phyloP scores from a whole-genome alignment of 805 yeast genomes.

The Metschnikowia colocasiae region DNA sequence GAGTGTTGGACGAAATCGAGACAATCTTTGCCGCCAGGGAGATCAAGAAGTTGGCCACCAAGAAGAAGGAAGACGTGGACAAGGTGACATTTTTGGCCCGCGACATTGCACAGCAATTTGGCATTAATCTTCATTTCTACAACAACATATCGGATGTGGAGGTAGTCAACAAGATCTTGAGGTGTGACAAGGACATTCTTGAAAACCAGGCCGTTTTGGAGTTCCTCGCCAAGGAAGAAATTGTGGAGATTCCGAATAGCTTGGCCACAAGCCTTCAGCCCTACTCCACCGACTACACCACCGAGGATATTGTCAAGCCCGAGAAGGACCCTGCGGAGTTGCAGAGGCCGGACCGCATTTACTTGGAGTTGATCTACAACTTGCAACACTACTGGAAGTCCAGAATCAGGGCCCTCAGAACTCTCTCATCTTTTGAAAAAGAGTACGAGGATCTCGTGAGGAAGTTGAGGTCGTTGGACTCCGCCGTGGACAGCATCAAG shows the following conservation, averaged over 20 bases:
- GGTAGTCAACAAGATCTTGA: slow-evolving; percentile 65
- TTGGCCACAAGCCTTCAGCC: slow-evolving; percentile 73
- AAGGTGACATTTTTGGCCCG: slow-evolving; percentile 58
- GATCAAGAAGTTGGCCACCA: slow-evolving; percentile 40
- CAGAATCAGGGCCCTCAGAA: slow-evolving; percentile 76
- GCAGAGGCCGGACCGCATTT: slow-evolving; percentile 84
- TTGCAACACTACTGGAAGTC: slow-evolving; percentile 89
- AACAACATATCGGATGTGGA: slow-evolving; percentile 58
- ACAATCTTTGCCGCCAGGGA: slow-evolving; percentile 56
- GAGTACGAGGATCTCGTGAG: slow-evolving; percentile 70
- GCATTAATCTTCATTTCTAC: slow-evolving; percentile 84
- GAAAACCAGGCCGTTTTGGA: slow-evolving; percentile 74
- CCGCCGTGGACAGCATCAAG: slow-evolving; percentile 51
- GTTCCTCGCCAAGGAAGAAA: slow-evolving; percentile 71
- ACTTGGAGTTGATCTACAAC: slow-evolving; percentile 76
- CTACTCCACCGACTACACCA: slow-evolving; percentile 66
- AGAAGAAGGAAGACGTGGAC: slow-evolving; percentile 41
- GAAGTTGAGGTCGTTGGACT: slow-evolving; percentile 63
- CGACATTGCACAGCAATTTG: slow-evolving; percentile 89
- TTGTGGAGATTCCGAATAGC: slow-evolving; percentile 70
- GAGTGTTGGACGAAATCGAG: slow-evolving; percentile 65
- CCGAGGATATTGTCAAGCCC: slow-evolving; percentile 31
- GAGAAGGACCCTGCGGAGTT: slow-evolving; percentile 72
- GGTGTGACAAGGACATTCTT: slow-evolving; percentile 71
- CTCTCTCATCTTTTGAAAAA: slow-evolving; percentile 66